Evolutionary conservation across 768 basidiomycete genomes (phyloP).

Genomic region (Boletus fagicola): DNA sequence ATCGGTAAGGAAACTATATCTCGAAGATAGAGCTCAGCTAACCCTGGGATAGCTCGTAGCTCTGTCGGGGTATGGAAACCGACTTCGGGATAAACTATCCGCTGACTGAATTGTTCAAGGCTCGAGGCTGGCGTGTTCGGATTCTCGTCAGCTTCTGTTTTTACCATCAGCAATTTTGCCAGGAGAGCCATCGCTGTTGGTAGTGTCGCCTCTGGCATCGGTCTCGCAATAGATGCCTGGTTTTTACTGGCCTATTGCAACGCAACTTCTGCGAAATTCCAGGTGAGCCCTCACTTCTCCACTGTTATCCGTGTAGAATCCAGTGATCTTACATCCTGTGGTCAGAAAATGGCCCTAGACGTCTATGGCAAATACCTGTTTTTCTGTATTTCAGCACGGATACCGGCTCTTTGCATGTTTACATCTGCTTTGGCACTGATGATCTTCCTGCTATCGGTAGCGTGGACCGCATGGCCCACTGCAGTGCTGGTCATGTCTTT

Average conservation of each 20-base stretch:
- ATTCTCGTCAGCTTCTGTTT: constrained; percentile 52
- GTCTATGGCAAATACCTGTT: constrained; percentile 62
- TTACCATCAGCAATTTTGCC: constrained; percentile 48
- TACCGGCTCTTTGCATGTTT: constrained; percentile 63
- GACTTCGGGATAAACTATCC: not conserved
- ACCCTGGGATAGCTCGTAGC: constrained; percentile 48
- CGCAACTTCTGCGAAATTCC: constrained; percentile 49
- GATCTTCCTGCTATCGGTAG: constrained; percentile 57
- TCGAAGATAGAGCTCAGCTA: not conserved
- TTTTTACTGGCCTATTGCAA: constrained; percentile 63
- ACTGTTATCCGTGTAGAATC: no score
- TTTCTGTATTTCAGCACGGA: constrained; percentile 63
- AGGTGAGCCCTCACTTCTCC: constrained; percentile 38
- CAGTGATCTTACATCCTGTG: not conserved
- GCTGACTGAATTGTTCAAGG: constrained; percentile 19
- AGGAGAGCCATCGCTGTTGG: constrained; percentile 54
- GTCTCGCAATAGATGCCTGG: constrained; percentile 63
- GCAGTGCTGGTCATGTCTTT: constrained; percentile 61
- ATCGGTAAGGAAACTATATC: constrained; percentile 39
- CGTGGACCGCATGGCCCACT: constrained; percentile 61
- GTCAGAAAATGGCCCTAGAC: constrained; percentile 42
- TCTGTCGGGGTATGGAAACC: constrained; percentile 48
- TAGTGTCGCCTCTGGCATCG: constrained; percentile 60
- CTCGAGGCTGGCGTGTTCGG: constrained; percentile 61
- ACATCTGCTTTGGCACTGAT: constrained; percentile 55